Evolutionary conservation across 2,329 filamentous ascomycete species (phyloP).

Genomic region (Claviceps cyperi): DNA sequence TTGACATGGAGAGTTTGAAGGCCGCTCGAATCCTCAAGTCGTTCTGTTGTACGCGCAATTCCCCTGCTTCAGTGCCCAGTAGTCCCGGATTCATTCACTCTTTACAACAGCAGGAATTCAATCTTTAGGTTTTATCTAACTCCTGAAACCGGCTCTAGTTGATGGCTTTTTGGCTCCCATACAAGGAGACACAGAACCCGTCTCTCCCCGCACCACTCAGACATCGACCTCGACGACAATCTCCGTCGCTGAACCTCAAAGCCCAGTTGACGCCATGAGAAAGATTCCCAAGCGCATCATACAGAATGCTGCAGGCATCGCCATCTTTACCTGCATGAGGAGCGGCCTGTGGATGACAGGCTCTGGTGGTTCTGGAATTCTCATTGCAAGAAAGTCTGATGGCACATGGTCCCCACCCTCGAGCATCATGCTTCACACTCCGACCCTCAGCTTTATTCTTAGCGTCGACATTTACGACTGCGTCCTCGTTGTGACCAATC

Average conservation of each 20-base stretch:
- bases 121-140: not conserved
- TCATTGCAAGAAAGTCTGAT: slow-evolving; percentile 71
- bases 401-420: slow-evolving; percentile 86
- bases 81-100: not conserved
- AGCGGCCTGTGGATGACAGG: slow-evolving; percentile 85
- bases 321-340: slow-evolving; percentile 91
- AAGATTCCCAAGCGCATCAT: slow-evolving; percentile 82
- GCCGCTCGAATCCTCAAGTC: slow-evolving; percentile 77
- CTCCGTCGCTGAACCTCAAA: slow-evolving; percentile 23
- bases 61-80: not conserved
- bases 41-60: slow-evolving; percentile 56
- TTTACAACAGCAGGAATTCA: not conserved
- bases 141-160: slow-evolving; percentile 19
- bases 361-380: slow-evolving; percentile 75
- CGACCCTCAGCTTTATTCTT: slow-evolving; percentile 75
- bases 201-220: slow-evolving; percentile 8
- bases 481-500: slow-evolving; percentile 81
- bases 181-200: slow-evolving; percentile 9
- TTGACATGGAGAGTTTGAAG: slow-evolving; percentile 86
- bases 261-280: slow-evolving; percentile 44
- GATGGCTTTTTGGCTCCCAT: slow-evolving; percentile 41
- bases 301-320: slow-evolving; percentile 75
- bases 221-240: slow-evolving; percentile 14
- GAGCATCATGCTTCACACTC: slow-evolving; percentile 79
- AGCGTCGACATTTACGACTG: slow-evolving; percentile 95